Conservation (phyloP, 441 rosid species). For the Aquilaria agallochum region DNA sequence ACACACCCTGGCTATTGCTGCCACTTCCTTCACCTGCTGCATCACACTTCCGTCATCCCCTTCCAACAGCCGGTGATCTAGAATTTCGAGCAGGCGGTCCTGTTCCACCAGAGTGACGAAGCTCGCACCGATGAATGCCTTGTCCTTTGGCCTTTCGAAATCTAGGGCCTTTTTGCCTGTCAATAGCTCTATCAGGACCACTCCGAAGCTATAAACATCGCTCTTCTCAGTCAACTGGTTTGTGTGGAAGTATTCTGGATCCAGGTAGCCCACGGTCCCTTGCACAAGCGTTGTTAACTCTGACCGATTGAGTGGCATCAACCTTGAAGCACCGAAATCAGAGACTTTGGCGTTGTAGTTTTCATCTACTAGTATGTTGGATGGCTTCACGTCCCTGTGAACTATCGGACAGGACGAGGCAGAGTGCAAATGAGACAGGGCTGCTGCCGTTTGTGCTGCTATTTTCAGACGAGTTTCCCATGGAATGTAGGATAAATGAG, state of each 20-base stretch:
- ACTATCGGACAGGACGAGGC: slow-evolving; percentile 32
- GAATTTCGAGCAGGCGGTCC: not conserved
- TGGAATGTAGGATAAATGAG: not conserved
- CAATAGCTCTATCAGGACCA: not conserved
- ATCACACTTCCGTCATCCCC: not conserved
- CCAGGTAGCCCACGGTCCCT: slow-evolving; percentile 11
- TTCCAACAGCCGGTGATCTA: not conserved
- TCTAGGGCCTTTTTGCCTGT: not conserved
- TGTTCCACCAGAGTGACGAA: not conserved
- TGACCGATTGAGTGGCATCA: slow-evolving; percentile 30
- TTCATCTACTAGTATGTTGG: slow-evolving; percentile 36
- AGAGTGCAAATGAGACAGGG: slow-evolving; percentile 39
- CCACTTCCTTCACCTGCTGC: not conserved
- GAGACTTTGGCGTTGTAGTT: slow-evolving; percentile 34
- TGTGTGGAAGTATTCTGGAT: slow-evolving; percentile 12
- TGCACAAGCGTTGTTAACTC: slow-evolving; percentile 34
- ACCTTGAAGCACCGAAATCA: slow-evolving; percentile 46
- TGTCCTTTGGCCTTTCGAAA: not conserved
- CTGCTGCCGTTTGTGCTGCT: slow-evolving; percentile 32
- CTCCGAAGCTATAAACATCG: too few relatives aligned
- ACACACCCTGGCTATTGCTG: not conserved
- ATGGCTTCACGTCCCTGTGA: slow-evolving; percentile 34
- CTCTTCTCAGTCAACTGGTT: not conserved
- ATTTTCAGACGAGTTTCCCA: slow-evolving; percentile 21
- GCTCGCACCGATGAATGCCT: not conserved